Evolutionary conservation across 2,329 filamentous ascomycete species (phyloP), one percentile per base, ranked within the genome.

Genomic region (Cladophialophora carrionii): DNA sequence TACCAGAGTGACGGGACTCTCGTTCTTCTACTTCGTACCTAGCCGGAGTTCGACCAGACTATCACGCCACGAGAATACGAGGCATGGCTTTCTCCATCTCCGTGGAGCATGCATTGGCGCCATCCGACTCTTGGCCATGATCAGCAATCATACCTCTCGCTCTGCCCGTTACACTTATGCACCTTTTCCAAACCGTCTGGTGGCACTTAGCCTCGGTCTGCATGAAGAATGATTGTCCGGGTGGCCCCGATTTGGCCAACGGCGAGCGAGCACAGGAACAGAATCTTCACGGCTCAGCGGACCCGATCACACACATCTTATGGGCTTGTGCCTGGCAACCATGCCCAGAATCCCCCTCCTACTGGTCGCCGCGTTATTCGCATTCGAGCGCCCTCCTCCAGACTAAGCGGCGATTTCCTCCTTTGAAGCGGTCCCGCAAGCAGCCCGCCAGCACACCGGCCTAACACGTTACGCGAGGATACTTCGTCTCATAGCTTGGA

Each of bases 141-240:
- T 20, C 37, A 32, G 14, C 41, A 34, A 46, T 41, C 41, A 58
- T 20, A 22, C 56, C 17, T 22, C 24, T 31, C 26, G 8, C 54
- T 24, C 41, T 56, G 9, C 22, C 41, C 2, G 41, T 49, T 49
- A 48, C 56, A 58, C 56, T 48, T 49, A 46, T 58, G 56, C 56
- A 49, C 37, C 41, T 8, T 58, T 49, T 49, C 56, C 41, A 58
- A 49, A 58, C 32, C 56, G 56, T 49, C 29, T 10, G 43, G 56
- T 58, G 12, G 26, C 56, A 58, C 56, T 43, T 58, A 58, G 56
- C 56, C 56, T 58, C 56, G 56, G 56, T 32, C 56, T 14, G 37
- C 46, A 5, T 34, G 37, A 34, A 58, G 37, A 58, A 58, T 58
- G 56, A n/a, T 34, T 20, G 54, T 43, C n/a, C 20, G 20, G 6